Evolutionary conservation across 768 basidiomycete species (phyloP).

Genomic region (Phanerochaete sordida): DNA sequence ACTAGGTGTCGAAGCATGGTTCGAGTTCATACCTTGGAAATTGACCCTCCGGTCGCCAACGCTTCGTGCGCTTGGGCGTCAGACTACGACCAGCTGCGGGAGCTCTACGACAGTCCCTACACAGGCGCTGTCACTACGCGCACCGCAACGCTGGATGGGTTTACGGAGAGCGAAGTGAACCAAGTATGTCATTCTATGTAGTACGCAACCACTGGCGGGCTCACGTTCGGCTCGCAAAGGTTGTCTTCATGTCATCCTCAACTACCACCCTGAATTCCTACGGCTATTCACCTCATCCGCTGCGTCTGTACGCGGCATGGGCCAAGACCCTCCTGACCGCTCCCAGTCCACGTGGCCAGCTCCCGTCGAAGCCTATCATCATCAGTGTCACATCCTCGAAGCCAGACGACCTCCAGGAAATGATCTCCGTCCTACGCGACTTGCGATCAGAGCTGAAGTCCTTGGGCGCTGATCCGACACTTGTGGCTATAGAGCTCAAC

Average conservation of each 20-base stretch:
- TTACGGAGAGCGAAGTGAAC: constrained; percentile 59
- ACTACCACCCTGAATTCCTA: constrained; percentile 78
- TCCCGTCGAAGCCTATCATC: constrained; percentile 59
- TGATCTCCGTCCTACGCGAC: constrained; percentile 58
- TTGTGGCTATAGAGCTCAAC: constrained; percentile 77
- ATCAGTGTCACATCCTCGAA: constrained; percentile 73
- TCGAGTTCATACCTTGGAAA: constrained; percentile 47
- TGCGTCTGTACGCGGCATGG: constrained; percentile 65
- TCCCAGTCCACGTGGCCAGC: constrained; percentile 24
- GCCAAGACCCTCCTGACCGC: constrained; percentile 46
- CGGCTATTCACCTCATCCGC: constrained; percentile 80
- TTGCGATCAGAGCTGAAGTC: constrained; percentile 38
- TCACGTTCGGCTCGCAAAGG: constrained; percentile 39
- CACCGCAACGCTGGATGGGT: constrained; percentile 70
- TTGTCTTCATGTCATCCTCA: constrained; percentile 49
- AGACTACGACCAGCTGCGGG: constrained; percentile 55
- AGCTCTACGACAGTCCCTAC: constrained; percentile 59
- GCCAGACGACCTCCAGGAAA: constrained; percentile 43
- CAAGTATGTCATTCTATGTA: constrained; percentile 40
- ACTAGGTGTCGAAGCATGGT: constrained; percentile 53
- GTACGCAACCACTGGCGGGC: too few species aligned
- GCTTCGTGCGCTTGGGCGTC: constrained; percentile 83
- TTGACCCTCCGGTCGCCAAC: constrained; percentile 70
- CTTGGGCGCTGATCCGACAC: constrained; percentile 27
- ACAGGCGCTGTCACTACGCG: constrained; percentile 83